Evolutionary conservation across 345 rosid species (phyloP).

Genomic region (Ceriops decandra): DNA sequence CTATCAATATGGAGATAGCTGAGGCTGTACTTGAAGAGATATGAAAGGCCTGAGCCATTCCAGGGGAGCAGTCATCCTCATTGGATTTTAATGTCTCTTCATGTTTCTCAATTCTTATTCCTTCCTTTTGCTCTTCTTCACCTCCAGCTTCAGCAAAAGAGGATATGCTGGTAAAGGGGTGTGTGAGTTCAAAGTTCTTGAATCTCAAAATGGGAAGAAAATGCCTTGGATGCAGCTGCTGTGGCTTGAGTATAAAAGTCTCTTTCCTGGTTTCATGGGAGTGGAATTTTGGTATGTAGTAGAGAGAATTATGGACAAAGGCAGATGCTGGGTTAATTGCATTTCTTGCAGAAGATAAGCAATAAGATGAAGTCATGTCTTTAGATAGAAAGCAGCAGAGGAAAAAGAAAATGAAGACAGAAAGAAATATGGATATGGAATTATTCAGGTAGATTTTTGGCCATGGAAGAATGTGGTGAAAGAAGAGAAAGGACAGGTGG

Average conservation of each 20-base stretch:
- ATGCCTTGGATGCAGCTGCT: constrained; percentile 28
- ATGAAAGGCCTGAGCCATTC: constrained; percentile 78
- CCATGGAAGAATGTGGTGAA: constrained; percentile 18
- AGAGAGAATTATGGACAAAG: constrained; percentile 33
- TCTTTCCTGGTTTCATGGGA: constrained; percentile 31
- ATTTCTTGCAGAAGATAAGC: constrained; percentile 55
- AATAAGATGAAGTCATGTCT: constrained; percentile 59
- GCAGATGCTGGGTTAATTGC: constrained; percentile 24
- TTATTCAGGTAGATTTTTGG: constrained; percentile 18
- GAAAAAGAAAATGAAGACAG: neutral
- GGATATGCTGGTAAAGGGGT: constrained; percentile 62
- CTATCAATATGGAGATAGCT: constrained; percentile 60
- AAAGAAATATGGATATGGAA: constrained; percentile 11
- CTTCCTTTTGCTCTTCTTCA: constrained; percentile 39
- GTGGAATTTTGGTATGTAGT: constrained; percentile 36
- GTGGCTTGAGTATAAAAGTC: constrained; percentile 25
- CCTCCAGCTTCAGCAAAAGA: constrained; percentile 68
- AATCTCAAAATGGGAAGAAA: constrained; percentile 30
- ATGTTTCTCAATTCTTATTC: constrained; percentile 27
- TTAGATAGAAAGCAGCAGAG: neutral
- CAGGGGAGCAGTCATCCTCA: constrained; percentile 40
- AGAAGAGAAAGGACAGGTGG: constrained; percentile 3
- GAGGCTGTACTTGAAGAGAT: constrained; percentile 68
- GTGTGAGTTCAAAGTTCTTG: constrained; percentile 26
- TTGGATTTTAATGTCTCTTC: constrained; percentile 24